Conservation (phyloP, 768 basidiomycete genomes). For the Suillus paluster region DNA sequence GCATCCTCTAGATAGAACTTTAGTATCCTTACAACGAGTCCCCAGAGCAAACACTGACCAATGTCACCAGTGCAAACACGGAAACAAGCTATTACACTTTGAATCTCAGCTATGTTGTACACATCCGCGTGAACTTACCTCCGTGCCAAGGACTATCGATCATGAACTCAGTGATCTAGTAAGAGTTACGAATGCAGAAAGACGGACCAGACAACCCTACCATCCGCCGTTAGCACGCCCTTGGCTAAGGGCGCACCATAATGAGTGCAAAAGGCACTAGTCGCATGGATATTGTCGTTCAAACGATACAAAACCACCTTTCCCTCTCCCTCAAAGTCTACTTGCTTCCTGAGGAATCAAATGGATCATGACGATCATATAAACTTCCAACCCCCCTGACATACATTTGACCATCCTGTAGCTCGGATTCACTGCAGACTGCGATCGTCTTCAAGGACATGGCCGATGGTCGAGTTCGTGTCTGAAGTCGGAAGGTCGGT, state of each 20-base stretch:
- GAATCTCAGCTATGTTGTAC: background rate
- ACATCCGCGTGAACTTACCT: constrained; percentile 47
- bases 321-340: constrained; percentile 72
- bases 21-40: constrained; percentile 1
- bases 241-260: constrained; percentile 89
- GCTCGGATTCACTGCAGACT: constrained; percentile 51
- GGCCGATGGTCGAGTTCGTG: background rate
- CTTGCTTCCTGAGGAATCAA: constrained; percentile 69
- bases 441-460: constrained; percentile 49
- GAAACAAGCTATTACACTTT: constrained; percentile 72
- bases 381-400: constrained; percentile 17
- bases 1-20: constrained; percentile 70
- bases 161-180: background rate
- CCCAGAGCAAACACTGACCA: constrained; percentile 43
- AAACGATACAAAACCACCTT: constrained; percentile 81
- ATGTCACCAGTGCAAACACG: constrained; percentile 85
- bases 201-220: constrained; percentile 75
- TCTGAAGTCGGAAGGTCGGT: constrained; percentile 3
- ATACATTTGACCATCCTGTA: constrained; percentile 61
- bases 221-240: constrained; percentile 79
- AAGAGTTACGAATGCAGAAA: background rate
- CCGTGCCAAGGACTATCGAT: constrained; percentile 85
- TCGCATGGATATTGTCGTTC: constrained; percentile 76
- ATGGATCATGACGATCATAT: background rate
- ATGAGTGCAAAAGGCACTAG: constrained; percentile 87